Base-by-base conservation (phyloP, 345 rosid species). In the Brassica carinata region DNA sequence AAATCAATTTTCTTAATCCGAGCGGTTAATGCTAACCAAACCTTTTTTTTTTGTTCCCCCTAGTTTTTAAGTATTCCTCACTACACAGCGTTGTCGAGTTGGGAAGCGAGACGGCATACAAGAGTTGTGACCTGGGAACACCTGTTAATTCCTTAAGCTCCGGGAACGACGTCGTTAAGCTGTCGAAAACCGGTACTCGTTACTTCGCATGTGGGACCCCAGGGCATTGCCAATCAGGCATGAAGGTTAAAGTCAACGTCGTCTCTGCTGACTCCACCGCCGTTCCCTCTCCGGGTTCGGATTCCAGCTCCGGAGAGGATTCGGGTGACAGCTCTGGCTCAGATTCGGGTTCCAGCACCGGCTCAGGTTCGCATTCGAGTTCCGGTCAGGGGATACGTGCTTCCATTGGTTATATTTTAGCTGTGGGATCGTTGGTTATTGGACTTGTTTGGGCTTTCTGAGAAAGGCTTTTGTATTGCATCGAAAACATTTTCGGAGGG, bases 51-150 rank as follows among this genome's bases (percentile, higher is more conserved):
- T 17, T 17, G 19, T 29, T 10, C 5, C 4, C 36, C 53, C 72
- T 57, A 93, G 98, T 87, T 75, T 95, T 93, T 89, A 91, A 90
- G 88, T 94, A 92, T 83, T 84, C 91, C 8, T 93, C 88, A 85
- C 86, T 91, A 64, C 99, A 95, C 83, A 95, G 96, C 66, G 93
- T 91, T 62, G 96, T 93, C 0, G 98, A 95, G 78, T 87, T 93
- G 1, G 87, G 82, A 33, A 84, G 88, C 3, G 94, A 90, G 82
- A 68, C 86, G 55, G 93, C n/a, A n/a, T n/a, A n/a, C n/a, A n/a
- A n/a, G n/a, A n/a, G n/a, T n/a, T n/a, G n/a, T n/a, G n/a, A n/a
- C n/a, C n/a, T n/a, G n/a, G n/a, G n/a, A n/a, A n/a, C n/a, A n/a
- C n/a, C n/a, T n/a, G n/a, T n/a, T n/a, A n/a, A n/a, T n/a, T n/a